Evolutionary conservation across 768 basidiomycete genomes (phyloP).

Genomic region (Macrolepiota fuliginosa): DNA sequence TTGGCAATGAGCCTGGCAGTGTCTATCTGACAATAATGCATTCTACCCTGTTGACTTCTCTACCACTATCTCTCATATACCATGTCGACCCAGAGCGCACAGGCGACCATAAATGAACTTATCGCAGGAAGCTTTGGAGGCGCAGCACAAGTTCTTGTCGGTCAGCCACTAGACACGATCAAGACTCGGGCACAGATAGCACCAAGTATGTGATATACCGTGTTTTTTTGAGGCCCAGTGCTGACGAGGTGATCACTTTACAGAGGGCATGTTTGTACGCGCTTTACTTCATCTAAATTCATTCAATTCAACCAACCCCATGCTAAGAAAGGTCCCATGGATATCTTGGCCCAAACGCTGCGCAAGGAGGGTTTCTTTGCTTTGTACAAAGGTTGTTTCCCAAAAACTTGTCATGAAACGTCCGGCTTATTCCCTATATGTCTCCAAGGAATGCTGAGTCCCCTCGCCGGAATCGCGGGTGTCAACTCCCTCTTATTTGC

Average conservation of each 20-base stretch:
- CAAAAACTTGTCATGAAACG: too few species aligned
- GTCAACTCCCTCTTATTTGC: slow-evolving; percentile 96
- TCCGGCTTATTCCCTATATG: neutral
- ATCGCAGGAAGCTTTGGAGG: slow-evolving; percentile 88
- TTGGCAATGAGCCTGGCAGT: slow-evolving; percentile 15
- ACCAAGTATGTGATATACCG: slow-evolving; percentile 52
- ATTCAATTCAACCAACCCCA: neutral
- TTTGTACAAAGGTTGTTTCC: slow-evolving; percentile 79
- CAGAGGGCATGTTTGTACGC: slow-evolving; percentile 89
- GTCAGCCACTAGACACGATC: slow-evolving; percentile 86
- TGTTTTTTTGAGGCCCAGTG: slow-evolving; percentile 3
- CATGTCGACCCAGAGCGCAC: slow-evolving; percentile 23
- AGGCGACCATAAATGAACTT: slow-evolving; percentile 76
- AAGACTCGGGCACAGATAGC: slow-evolving; percentile 89
- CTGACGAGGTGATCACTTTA: slow-evolving; percentile 6
- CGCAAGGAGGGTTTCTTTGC: slow-evolving; percentile 90
- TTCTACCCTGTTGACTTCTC: neutral
- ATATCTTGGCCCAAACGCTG: slow-evolving; percentile 80
- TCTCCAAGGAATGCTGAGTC: slow-evolving; percentile 81
- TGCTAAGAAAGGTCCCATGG: slow-evolving; percentile 85
- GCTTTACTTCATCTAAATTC: neutral
- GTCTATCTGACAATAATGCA: slow-evolving; percentile 7
- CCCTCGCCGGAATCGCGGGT: slow-evolving; percentile 88
- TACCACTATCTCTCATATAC: neutral
- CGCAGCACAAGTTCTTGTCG: slow-evolving; percentile 94